Evolutionary conservation across 164 flowering plant genomes (phyloP).

Genomic region (Santalum album): DNA sequence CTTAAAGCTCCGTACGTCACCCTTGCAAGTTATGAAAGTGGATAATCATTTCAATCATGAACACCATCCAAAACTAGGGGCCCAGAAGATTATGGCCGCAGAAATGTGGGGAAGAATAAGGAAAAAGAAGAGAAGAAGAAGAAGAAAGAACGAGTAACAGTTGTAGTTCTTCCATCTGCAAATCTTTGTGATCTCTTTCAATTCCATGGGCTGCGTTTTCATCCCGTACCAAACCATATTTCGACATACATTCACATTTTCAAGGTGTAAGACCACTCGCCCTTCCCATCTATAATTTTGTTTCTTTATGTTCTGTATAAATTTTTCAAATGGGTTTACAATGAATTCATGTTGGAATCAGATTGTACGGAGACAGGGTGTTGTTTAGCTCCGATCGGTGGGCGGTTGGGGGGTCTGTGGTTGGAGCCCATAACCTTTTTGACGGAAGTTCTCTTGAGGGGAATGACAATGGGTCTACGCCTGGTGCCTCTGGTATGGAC

Average conservation of each 20-base stretch:
- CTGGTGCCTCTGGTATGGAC: background rate
- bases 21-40: background rate
- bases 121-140: background rate
- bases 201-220: slow-evolving; percentile 16
- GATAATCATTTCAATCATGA: slow-evolving; percentile 4
- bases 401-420: slow-evolving; percentile 23
- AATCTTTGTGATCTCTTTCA: background rate
- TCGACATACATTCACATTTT: slow-evolving; percentile 8
- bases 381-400: slow-evolving; percentile 17
- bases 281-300: background rate
- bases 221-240: slow-evolving; percentile 11
- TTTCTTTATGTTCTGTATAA: background rate
- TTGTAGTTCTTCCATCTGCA: background rate
- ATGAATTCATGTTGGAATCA: slow-evolving; percentile 2
- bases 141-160: no score
- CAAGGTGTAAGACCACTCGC: slow-evolving; percentile 6
- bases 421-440: slow-evolving; percentile 25
- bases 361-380: slow-evolving; percentile 10
- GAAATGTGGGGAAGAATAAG: no score
- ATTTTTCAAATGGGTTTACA: no score
- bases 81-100: background rate
- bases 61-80: slow-evolving; percentile 23
- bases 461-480: no score
- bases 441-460: slow-evolving; percentile 28
- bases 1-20: background rate